These are phyloP conservation scores for Allium cepa DNA, from an alignment of 106 monocot species.

Conservation along the genomic window DNA sequence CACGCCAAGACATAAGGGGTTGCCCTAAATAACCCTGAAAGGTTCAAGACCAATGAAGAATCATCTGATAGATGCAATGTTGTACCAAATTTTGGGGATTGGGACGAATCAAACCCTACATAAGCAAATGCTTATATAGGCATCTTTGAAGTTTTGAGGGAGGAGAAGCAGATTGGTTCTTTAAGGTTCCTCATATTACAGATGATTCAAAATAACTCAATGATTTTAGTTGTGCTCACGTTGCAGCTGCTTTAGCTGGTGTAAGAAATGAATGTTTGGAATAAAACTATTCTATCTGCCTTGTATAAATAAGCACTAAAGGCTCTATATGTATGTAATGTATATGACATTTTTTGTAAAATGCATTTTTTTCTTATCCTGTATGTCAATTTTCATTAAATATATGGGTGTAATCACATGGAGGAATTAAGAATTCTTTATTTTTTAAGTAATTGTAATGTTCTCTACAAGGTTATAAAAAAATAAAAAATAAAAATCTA, in stretches of 20 bases:
- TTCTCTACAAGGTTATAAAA: too few relatives aligned
- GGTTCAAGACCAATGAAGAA: slow-evolving; percentile 32
- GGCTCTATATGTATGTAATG: too few relatives aligned
- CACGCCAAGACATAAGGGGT: slow-evolving; percentile 26
- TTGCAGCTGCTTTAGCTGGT: slow-evolving; percentile 9
- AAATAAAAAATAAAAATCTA: too few relatives aligned
- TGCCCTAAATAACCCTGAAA: slow-evolving; percentile 22
- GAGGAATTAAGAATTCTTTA: background rate
- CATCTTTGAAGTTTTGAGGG: slow-evolving; percentile 62
- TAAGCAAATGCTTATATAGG: slow-evolving; percentile 55
- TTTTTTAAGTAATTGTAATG: too few relatives aligned
- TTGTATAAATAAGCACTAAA: too few relatives aligned
- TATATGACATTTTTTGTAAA: too few relatives aligned
- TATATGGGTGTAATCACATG: background rate
- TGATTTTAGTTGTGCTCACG: background rate
- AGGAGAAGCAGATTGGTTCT: slow-evolving; percentile 49
- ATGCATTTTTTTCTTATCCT: background rate
- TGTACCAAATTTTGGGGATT: slow-evolving; percentile 84
- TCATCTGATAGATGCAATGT: slow-evolving; percentile 31
- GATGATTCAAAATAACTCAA: background rate
- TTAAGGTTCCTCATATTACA: background rate
- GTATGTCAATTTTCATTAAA: background rate
- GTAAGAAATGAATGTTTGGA: slow-evolving; percentile 1
- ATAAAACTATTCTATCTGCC: background rate
- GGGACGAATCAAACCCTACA: slow-evolving; percentile 58